Base-by-base conservation (phyloP, 1,284 basidiomycete genomes). In the Prillingera fragicola region DNA sequence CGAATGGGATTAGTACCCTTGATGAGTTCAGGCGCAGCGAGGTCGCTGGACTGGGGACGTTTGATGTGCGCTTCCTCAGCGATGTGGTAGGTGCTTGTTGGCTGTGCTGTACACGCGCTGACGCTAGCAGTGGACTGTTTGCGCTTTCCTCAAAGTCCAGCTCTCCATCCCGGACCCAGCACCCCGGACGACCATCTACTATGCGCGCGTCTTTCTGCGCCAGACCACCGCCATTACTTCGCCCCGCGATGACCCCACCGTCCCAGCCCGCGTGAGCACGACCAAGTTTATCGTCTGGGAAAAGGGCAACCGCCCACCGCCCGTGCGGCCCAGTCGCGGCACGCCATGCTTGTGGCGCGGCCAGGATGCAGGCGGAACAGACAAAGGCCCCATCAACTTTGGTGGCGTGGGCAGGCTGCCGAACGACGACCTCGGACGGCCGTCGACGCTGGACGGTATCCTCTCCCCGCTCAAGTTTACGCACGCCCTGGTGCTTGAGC, bases 391-490 rank as follows among this genome's bases (percentile, higher is more conserved):
- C 15, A 34, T 54, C 26, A 29, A 41, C 2, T 31, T 59, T 13
- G 47, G 50, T 10, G 50, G 52, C 3, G 54, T 52, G 3, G 60
- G 55, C 22, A 43, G 62, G 15, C 42, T 66, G 44, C 64, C 64
- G 3, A 57, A 61, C 29, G 64, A 66, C 49, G 57, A 58, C 12
- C 51, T 50, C 14, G 59, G 52, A 4, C 43, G 64, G 9, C 64
- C 64, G 4, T 57, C 60, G 5, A 66, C 64, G 8, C 41, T 61
- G 31, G 48, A 17, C 43, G 62, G 50, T 1, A 39, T 48, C 18
- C 62, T 67, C 38, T 69, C 69, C 9, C 69, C 69, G 1, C 63
- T 71, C 22, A 47, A 58, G n/a, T 67, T 71, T 4, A 43, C 44
- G 2, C 69, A 71, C 45, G 52, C 63, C 17, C 40, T 70, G 18